These are phyloP conservation scores for Beauveria sp. DNA, from an alignment of 2,329 filamentous ascomycete species.

Conservation along the genomic window DNA sequence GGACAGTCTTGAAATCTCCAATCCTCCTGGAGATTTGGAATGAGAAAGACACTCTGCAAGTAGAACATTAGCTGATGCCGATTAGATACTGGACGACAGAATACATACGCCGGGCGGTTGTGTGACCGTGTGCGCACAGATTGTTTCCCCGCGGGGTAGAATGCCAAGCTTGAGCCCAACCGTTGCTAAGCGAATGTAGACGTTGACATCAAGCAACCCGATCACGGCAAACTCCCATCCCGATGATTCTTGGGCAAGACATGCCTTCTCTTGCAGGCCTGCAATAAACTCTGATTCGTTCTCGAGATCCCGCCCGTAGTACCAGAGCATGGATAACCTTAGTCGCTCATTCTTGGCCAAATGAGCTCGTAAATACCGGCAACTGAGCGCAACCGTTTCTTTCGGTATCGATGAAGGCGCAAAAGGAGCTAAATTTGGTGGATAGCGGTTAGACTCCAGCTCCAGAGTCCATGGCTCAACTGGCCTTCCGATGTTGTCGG, in stretches of 20 bases:
- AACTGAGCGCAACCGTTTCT: background rate
- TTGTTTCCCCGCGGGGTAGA: conserved; percentile 36
- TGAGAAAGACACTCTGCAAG: conserved; percentile 28
- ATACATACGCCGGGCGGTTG: conserved; percentile 23
- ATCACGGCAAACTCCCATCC: conserved; percentile 40
- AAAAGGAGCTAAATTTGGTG: background rate
- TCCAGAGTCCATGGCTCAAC: background rate
- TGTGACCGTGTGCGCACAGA: conserved; percentile 37
- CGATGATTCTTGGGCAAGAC: conserved; percentile 31
- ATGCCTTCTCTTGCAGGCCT: conserved; percentile 34
- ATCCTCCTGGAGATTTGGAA: conserved; percentile 34
- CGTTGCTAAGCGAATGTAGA: conserved; percentile 35
- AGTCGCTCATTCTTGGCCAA: conserved; percentile 24
- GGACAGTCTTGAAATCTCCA: conserved; percentile 37
- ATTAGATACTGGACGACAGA: background rate
- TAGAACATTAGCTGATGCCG: background rate
- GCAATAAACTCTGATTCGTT: conserved; percentile 32
- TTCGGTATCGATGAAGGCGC: background rate
- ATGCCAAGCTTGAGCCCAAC: conserved; percentile 33
- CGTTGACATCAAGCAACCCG: conserved; percentile 34
- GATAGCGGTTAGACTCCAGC: background rate
- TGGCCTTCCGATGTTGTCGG: background rate
- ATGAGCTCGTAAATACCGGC: conserved; percentile 18
- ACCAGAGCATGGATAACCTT: conserved; percentile 32
- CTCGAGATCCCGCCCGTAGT: conserved; percentile 33